Evolutionary conservation across 345 rosid species (phyloP).

Genomic region (Eucalyptus coolabah): DNA sequence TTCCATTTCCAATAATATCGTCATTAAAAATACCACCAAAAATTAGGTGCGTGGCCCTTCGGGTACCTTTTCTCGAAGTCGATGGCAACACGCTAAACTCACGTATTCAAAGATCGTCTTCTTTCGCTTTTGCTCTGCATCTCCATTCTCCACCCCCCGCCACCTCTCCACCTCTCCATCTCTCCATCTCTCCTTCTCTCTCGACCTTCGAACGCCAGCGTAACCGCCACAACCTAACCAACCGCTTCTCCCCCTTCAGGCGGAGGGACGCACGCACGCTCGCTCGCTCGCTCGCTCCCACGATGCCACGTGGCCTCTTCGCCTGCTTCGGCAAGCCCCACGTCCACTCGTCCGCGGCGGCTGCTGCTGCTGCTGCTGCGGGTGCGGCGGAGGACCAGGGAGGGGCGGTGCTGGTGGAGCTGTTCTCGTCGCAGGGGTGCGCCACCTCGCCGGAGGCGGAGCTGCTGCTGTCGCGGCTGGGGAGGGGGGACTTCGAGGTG

Average conservation of each 20-base stretch:
- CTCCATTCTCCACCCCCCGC: neutral
- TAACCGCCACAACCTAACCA: neutral
- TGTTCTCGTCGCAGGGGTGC: conserved; percentile 92
- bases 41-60: neutral
- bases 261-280: neutral
- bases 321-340: conserved; percentile 42
- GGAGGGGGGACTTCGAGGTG: conserved; percentile 73
- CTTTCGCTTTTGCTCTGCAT: neutral
- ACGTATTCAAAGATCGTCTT: neutral
- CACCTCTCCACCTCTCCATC: neutral
- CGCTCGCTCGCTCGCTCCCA: neutral
- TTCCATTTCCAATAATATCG: neutral
- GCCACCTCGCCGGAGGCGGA: conserved; percentile 75
- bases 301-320: conserved; percentile 48
- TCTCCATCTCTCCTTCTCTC: neutral
- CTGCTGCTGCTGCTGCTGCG: conserved; percentile 8
- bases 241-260: neutral
- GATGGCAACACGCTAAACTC: neutral
- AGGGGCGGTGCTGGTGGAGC: conserved; percentile 65
- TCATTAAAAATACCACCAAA: neutral
- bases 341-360: neutral
- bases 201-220: neutral
- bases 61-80: neutral
- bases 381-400: conserved; percentile 27
- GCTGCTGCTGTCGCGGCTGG: conserved; percentile 71